Base-by-base conservation (phyloP, 2,329 filamentous ascomycete species). In the Cladosporium oxysporum region DNA sequence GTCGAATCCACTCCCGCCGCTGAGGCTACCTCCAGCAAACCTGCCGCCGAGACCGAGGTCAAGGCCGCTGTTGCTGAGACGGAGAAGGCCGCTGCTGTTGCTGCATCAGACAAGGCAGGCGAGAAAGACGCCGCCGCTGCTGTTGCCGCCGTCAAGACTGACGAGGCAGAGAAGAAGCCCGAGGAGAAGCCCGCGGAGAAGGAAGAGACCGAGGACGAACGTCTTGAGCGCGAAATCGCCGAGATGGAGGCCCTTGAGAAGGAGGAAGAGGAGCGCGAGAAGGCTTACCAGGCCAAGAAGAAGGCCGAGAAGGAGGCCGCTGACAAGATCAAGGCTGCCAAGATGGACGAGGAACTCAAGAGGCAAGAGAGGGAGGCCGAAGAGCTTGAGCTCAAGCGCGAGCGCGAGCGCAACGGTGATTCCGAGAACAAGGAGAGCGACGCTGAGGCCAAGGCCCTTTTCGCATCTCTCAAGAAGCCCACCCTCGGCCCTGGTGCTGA, bases 201-300 rank as follows among this genome's bases (percentile, higher is more conserved):
- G 59, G 75, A 77, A 58, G 81, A 83, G 64, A 55, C 52, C 18
- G 52, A 55, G 52, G 81, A 83, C 11, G 78, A 81, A 67, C 73
- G 76, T 44, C 52, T 79, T 35, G 80, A 82, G 75, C 84, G 83
- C 66, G 90, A 89, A 79, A 85, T 93, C 66, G 87, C 85, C 23
- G 90, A 93, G 77, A 82, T 83, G 81, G 81, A 83, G 68, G 79
- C 75, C 26, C 68, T 64, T 29, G 71, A 73, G 58, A 67, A 68
- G 29, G 77, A 76, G 67, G 79, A 81, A 66, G 85, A 89, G 68
- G 90, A 92, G 76, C 84, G 85, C 23, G 90, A 90, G 79, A 90
- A 88, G 84, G 89, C 90, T 73, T 87, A 87, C 67, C 80, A 90
- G 1, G 91, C 92, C 75, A 90, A 92, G 78, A 90, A 89, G 80